Percentiles rank a stretch among this genome's conserved stretches.
Evolutionary conservation across 108 stramenopile genomes (phyloP).

Genomic region (Fistulifera pelliculosa): DNA sequence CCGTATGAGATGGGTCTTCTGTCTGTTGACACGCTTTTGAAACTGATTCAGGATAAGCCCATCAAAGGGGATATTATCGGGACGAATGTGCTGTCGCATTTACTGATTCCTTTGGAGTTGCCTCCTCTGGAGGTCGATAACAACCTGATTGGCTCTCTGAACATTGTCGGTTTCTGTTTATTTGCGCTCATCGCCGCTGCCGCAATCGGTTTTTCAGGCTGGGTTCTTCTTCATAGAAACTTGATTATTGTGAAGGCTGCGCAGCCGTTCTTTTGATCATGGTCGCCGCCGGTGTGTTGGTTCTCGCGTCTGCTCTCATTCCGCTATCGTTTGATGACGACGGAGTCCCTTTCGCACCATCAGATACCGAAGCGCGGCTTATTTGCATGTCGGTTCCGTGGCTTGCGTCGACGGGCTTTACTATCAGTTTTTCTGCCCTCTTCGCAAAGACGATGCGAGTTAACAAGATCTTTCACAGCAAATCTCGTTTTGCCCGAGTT

Average conservation of each 20-base stretch:
- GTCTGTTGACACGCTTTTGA: not conserved
- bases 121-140: slow-evolving; percentile 3
- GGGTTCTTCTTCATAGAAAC: slow-evolving; percentile 11
- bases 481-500: slow-evolving; percentile 23
- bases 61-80: too few species aligned
- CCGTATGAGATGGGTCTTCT: slow-evolving; percentile 21
- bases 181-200: slow-evolving; percentile 9
- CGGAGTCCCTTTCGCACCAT: not conserved
- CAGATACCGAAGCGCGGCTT: not conserved
- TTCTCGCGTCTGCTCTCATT: slow-evolving; percentile 25
- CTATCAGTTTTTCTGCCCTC: slow-evolving; percentile 35
- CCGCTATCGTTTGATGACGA: slow-evolving; percentile 13
- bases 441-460: slow-evolving; percentile 44
- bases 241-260: slow-evolving; percentile 16
- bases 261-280: slow-evolving; percentile 35
- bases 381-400: slow-evolving; percentile 30
- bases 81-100: slow-evolving; percentile 17
- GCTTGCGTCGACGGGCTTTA: slow-evolving; percentile 33
- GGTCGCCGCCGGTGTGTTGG: slow-evolving; percentile 30
- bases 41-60: not conserved
- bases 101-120: slow-evolving; percentile 19
- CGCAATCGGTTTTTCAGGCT: slow-evolving; percentile 4
- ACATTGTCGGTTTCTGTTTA: slow-evolving; percentile 9
- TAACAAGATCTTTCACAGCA: slow-evolving; percentile 23
- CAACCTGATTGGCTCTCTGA: slow-evolving; percentile 1